Base-by-base conservation (phyloP, 2,329 filamentous ascomycete species). In the Huntiella savannae region DNA sequence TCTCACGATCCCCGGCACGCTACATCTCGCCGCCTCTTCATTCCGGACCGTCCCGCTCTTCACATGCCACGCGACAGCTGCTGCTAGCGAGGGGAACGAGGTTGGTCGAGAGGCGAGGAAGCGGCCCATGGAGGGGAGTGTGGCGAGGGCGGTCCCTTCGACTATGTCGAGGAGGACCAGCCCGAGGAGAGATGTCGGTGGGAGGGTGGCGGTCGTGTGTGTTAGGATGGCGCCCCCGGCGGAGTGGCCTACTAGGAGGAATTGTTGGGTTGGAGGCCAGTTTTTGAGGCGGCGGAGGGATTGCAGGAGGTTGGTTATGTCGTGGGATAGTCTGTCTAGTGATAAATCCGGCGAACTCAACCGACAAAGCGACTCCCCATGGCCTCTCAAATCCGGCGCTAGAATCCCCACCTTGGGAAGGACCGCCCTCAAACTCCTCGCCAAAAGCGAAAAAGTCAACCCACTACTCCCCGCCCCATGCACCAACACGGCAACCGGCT, bases 161-260 rank as follows among this genome's bases (percentile, higher is more conserved):
- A 98, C 91, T 4, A 98, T 85, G 61, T 98, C 91, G 12, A 98
- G 68, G 5, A 96, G 87, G 3, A 78, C 83, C 61, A 88, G 94
- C 15, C 84, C 91, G 12, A 96, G 66, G 1, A 96, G 60, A 19
- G 77, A 71, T 33, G 63, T 60, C 1, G 80, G 82, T 33, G 94
- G 64, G 36, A 68, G 63, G 1, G 75, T 74, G 55, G 93, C 76
- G 0, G 84, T 91, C 1, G 75, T 75, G 56, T 94, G 77, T 0
- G 85, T 92, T 6, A 94, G 77, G 0, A 96, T 83, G 5, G 88
- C 88, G 11, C 91, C 91, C 45, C 91, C 91, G 2, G 96, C 73
- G 35, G 84, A 93, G 63, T 98, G 91, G 22, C 91, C 91, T 5
- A 98, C 77, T 1, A 96, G 72, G 22, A 96, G 65, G 17, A 88